phyloP scores from a whole-genome alignment of 2,329 filamentous ascomycete genomes.

The Akanthomyces muscarius region DNA sequence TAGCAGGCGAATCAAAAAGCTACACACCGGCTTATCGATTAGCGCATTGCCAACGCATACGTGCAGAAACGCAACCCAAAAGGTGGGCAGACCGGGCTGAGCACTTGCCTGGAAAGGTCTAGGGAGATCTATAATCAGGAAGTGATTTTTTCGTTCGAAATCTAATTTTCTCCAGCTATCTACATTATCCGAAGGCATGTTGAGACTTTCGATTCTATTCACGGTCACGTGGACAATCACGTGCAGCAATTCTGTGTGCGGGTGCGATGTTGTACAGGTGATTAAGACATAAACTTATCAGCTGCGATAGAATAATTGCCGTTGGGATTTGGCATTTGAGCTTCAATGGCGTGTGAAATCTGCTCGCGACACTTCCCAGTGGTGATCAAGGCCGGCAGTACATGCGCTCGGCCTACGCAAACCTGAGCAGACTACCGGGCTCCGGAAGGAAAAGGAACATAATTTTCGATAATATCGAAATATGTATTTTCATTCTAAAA shows the following conservation, averaged over 20 bases:
- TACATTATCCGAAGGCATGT: neutral
- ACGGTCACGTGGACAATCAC: neutral
- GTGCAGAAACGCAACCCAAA: neutral
- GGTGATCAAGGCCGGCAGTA: no score
- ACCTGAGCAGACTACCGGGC: no score
- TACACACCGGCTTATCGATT: conserved; percentile 30
- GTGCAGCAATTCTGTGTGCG: neutral
- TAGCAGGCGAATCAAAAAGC: conserved; percentile 22
- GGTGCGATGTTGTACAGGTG: no score
- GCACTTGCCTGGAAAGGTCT: conserved; percentile 4
- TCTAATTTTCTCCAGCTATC: neutral
- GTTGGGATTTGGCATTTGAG: no score
- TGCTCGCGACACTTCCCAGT: no score
- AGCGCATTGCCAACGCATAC: conserved; percentile 15
- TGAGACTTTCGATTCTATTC: neutral
- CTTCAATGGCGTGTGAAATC: no score
- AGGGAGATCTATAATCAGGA: neutral
- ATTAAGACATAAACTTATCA: neutral
- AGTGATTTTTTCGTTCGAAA: neutral
- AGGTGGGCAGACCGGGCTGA: neutral
- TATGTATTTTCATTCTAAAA: no score
- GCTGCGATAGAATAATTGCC: neutral
- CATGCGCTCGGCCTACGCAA: no score
- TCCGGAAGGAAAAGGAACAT: no score
- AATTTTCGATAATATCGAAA: no score